Base-by-base conservation (phyloP, 192 early-diverging fungal species). In the Podila horticola region DNA sequence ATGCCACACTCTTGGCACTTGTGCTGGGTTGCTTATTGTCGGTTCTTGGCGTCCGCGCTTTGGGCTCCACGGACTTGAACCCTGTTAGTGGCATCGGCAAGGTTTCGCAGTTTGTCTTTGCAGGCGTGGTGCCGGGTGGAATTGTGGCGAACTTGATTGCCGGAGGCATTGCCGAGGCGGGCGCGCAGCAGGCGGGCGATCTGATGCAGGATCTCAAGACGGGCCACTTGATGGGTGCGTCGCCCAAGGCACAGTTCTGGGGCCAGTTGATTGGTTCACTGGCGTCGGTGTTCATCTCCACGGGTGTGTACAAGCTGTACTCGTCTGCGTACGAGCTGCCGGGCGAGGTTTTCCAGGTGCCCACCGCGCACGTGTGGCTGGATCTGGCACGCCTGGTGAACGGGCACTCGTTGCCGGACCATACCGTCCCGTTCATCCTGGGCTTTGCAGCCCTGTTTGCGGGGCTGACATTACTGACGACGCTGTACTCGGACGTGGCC, bases 191-290 rank as follows among this genome's bases (percentile, higher is more conserved):
- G 67, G 77, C 77, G 1, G 77, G 77, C 12, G 77, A 81, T 60
- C 83, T 94, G 73, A 92, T 93, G 88, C 88, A 90, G 71, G 95
- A 96, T 75, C 79, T 96, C 48, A 96, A 96, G 68, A 96, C 95
- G 8, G 95, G 95, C 8, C 94, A 96, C 65, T 55, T 96, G 29
- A 85, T 96, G 51, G 88, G 88, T 33, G 95, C 95, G 15, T 93
- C 93, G 0, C 95, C 95, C 7, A 89, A 91, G 55, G 91, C 95
- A 0, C 95, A 96, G 82, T 96, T 96, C 84, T 87, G 88, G 65
- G 95, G 91, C 9, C 95, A 96, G 71, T 79, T 95, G 75, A 86
- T 95, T 34, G 95, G 95, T 4, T 92, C 93, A 52, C 75, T 95
- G 31, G 88, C 92, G 51, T 91, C 90, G 51, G 91, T 90, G 0